Evolutionary conservation across 208 protist genomes (phyloP).

Genomic region (Tritrichomonas foetus): DNA sequence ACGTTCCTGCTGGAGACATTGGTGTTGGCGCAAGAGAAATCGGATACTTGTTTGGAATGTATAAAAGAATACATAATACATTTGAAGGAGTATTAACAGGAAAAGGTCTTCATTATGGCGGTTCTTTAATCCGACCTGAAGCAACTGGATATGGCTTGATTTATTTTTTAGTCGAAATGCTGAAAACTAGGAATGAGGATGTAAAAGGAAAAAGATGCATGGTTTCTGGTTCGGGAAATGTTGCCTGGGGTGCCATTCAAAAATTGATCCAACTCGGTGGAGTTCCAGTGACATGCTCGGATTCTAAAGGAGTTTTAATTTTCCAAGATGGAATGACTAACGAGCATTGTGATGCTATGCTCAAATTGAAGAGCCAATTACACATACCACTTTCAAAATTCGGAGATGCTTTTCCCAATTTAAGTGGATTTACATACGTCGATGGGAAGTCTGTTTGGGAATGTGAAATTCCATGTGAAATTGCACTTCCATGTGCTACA

Average conservation of each 20-base stretch:
- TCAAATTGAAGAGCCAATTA: background rate
- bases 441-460: too few species aligned
- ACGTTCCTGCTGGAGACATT: slow-evolving; percentile 84
- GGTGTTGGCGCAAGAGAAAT: slow-evolving; percentile 78
- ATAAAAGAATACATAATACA: slow-evolving; percentile 70
- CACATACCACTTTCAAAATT: too few species aligned
- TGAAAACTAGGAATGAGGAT: slow-evolving; percentile 51
- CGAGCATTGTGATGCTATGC: background rate
- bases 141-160: slow-evolving; percentile 81
- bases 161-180: slow-evolving; percentile 74
- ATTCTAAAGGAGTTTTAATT: background rate
- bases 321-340: background rate
- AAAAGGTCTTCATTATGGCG: slow-evolving; percentile 73
- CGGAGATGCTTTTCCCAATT: too few species aligned
- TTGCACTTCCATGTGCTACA: slow-evolving; percentile 73
- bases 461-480: slow-evolving; percentile 67
- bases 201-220: slow-evolving; percentile 67
- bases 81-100: slow-evolving; percentile 76
- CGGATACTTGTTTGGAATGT: slow-evolving; percentile 79
- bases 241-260: slow-evolving; percentile 71
- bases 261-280: slow-evolving; percentile 72
- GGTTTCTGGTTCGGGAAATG: slow-evolving; percentile 80
- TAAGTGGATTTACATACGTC: too few species aligned
- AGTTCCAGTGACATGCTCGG: slow-evolving; percentile 44
- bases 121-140: slow-evolving; percentile 77